A percentile compares a stretch with the other conserved stretches of the same genome.
Conservation (phyloP, 2,329 filamentous ascomycete genomes). For the Gremmenia infestans region DNA sequence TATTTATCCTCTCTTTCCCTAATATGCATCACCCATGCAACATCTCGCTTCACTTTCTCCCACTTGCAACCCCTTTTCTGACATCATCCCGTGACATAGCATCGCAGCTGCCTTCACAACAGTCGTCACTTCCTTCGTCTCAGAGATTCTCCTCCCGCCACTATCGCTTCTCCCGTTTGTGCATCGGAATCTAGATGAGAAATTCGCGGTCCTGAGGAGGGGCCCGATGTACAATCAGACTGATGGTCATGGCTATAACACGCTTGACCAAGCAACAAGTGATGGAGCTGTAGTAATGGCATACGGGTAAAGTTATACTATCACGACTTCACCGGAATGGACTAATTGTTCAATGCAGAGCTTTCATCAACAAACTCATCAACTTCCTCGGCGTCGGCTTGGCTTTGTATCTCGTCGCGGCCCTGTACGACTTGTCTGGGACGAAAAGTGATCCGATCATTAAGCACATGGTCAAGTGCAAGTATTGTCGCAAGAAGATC, state of each 20-base stretch:
- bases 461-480: constrained; percentile 64
- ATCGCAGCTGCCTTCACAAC: constrained; percentile 67
- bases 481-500: constrained; percentile 59
- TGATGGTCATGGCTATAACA: constrained; percentile 56
- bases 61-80: not conserved
- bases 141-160: constrained; percentile 64
- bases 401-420: constrained; percentile 59
- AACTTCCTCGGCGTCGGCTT: constrained; percentile 63
- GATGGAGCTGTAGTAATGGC: constrained; percentile 70
- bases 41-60: not conserved
- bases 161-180: constrained; percentile 65
- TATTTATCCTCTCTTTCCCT: not conserved
- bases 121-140: constrained; percentile 67
- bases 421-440: constrained; percentile 51
- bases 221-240: constrained; percentile 48
- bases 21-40: not conserved
- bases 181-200: constrained; percentile 67
- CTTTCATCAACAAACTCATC: constrained; percentile 59
- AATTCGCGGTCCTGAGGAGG: constrained; percentile 60
- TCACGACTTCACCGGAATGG: not conserved
- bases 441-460: constrained; percentile 60
- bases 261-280: constrained; percentile 60
- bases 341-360: constrained; percentile 32
- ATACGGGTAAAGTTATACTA: constrained; percentile 51
- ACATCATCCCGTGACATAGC: constrained; percentile 34